These are phyloP conservation scores for Mycena citricolor DNA, from an alignment of 1,284 basidiomycete genomes.

Conservation along the genomic window DNA sequence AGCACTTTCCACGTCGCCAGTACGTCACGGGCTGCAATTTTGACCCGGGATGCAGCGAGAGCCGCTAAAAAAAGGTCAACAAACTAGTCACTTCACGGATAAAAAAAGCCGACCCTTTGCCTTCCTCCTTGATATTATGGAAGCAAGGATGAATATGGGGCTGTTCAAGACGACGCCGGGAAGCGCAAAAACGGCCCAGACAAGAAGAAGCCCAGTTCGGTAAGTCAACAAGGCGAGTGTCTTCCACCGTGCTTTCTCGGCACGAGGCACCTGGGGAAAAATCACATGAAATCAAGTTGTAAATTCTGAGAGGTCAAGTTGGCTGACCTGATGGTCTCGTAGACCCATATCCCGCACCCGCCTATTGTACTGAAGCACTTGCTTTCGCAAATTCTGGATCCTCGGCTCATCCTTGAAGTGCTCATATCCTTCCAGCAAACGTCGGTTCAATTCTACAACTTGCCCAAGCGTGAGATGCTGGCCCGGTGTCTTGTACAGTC, in stretches of 20 bases:
- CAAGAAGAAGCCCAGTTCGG: slow-evolving; percentile 75
- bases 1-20: slow-evolving; percentile 98
- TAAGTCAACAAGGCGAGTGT: slow-evolving; percentile 85
- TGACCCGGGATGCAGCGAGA: slow-evolving; percentile 93
- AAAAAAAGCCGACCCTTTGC: slow-evolving; percentile 69
- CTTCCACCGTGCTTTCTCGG: slow-evolving; percentile 86
- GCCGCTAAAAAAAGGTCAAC: slow-evolving; percentile 66
- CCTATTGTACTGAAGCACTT: slow-evolving; percentile 95
- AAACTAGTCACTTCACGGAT: slow-evolving; percentile 5
- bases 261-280: slow-evolving; percentile 64
- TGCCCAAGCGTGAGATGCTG: slow-evolving; percentile 94
- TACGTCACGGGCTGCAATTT: slow-evolving; percentile 93
- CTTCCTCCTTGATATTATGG: slow-evolving; percentile 85
- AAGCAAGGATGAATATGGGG: slow-evolving; percentile 94
- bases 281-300: slow-evolving; percentile 1
- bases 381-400: slow-evolving; percentile 77
- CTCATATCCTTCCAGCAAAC: slow-evolving; percentile 91
- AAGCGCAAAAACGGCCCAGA: slow-evolving; percentile 88
- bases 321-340: slow-evolving; percentile 89
- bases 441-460: slow-evolving; percentile 95
- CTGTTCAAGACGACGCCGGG: slow-evolving; percentile 95
- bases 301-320: neutral
- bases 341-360: slow-evolving; percentile 91
- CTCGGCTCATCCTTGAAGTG: slow-evolving; percentile 94
- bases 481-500: slow-evolving; percentile 93